Evolutionary conservation across 768 basidiomycete species (phyloP).

Genomic region (Amanita rubescens): DNA sequence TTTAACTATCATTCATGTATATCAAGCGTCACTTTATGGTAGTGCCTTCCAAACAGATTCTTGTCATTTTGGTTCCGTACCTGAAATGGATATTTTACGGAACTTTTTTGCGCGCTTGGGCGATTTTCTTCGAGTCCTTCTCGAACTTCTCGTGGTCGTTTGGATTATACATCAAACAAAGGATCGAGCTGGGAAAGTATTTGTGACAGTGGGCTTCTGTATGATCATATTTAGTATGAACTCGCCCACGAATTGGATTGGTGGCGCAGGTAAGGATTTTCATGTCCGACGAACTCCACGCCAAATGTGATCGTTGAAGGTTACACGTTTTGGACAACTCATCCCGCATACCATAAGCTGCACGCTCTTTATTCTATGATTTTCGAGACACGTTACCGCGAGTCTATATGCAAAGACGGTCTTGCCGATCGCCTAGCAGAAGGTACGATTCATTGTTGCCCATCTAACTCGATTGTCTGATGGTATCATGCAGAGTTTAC

Average conservation of each 20-base stretch:
- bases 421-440: conserved; percentile 19
- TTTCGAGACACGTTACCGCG: conserved; percentile 27
- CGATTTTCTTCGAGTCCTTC: background rate
- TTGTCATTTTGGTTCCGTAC: background rate
- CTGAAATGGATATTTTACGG: background rate
- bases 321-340: conserved; percentile 33
- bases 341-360: conserved; percentile 29
- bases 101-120: background rate
- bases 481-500: conserved; percentile 26
- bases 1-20: background rate
- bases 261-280: conserved; percentile 24
- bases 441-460: conserved; percentile 18
- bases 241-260: conserved; percentile 26
- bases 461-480: background rate
- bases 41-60: background rate
- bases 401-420: conserved; percentile 31
- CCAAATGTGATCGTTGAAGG: conserved; percentile 16
- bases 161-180: conserved; percentile 8
- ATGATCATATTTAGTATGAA: conserved; percentile 24
- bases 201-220: conserved; percentile 20
- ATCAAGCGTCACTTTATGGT: conserved; percentile 1
- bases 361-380: conserved; percentile 30
- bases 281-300: background rate
- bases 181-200: conserved; percentile 15
- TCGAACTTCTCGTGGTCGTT: background rate